These are phyloP conservation scores for Tetradesmus obliquus DNA, from an alignment of 139 green algal species.

Conservation along the genomic window DNA sequence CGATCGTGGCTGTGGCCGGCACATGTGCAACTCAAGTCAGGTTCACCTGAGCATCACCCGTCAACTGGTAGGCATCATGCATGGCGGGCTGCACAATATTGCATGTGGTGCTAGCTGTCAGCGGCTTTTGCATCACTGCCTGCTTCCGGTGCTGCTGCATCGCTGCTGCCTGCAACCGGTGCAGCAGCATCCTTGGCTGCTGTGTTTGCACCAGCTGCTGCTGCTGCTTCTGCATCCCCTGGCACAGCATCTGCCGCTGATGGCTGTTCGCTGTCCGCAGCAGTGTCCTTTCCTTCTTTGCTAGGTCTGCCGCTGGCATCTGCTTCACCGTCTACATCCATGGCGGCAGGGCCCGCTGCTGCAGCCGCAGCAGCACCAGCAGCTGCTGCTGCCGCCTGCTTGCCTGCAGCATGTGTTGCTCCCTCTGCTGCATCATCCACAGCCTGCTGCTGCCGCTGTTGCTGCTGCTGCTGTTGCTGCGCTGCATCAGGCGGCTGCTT, in stretches of 20 bases:
- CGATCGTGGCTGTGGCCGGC: too few species aligned
- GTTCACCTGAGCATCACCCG: too few species aligned
- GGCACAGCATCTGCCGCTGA: not conserved
- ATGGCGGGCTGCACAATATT: too few species aligned
- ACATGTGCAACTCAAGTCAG: too few species aligned
- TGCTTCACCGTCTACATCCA: not conserved
- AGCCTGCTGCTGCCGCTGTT: not conserved
- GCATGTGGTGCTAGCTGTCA: not conserved
- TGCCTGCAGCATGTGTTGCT: not conserved
- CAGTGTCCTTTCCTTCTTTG: not conserved
- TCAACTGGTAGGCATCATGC: too few species aligned
- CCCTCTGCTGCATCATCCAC: not conserved
- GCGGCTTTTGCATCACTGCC: not conserved
- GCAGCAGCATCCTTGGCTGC: not conserved
- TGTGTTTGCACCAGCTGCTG: not conserved
- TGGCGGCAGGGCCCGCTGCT: not conserved
- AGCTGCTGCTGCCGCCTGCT: constrained; percentile 34
- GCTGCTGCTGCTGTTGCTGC: constrained; percentile 52
- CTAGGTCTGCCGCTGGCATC: constrained; percentile 60
- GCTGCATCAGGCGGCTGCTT: constrained; percentile 49
- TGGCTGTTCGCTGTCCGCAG: not conserved
- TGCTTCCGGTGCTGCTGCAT: not conserved
- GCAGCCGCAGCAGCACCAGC: constrained; percentile 50
- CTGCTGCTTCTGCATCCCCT: not conserved
- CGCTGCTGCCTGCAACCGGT: not conserved